Evolutionary conservation across 495 filamentous ascomycete genomes (phyloP), one percentile per base, ranked within the genome.

Genomic region (Tirmania nivea): DNA sequence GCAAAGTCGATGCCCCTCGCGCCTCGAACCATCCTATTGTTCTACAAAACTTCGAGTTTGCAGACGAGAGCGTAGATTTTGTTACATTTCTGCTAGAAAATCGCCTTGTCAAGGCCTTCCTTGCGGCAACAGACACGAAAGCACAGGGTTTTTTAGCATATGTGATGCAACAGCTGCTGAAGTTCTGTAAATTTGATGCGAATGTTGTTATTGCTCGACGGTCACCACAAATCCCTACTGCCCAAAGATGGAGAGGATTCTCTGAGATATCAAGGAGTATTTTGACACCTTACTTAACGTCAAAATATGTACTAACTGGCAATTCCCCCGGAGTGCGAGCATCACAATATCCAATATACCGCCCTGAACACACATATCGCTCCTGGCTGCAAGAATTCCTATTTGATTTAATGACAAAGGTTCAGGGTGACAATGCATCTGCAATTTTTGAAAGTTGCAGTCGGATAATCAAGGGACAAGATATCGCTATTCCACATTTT

Each of bases 91-190:
- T 90, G 48, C 73, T 99, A 8, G 82, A 92, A 59, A 74, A 90
- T 61, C 80, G 93, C 1, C 70, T 96, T 20, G 85, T 96, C 51
- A 84, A 87, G 58, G 80, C 87, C 11, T 99, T 99, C 63, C 69
- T 89, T 35, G 89, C 87, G 2, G 80, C 83, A 10, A 87, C 78
- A 2, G 90, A 94, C 61, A 81, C 87, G 0, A 79, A 78, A 60
- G 74, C 84, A 16, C 88, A 94, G 63, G 85, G 86, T 1, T 95
- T 92, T 63, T 71, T 99, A 14, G 84, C 87, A 12, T 96, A 79
- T 63, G 83, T 80, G 2, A 94, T 96, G 80, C 90, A 99, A 66
- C 82, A 90, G 59, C 72, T 99, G 9, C 74, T 96, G 9, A 80
- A 78, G 52, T 77, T 79, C 55, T 80, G 80, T 61, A 77, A 79